Evolutionary conservation across 306 rosid species (phyloP), one percentile per base, ranked within the genome.

Genomic region (Boehmeria nivea): DNA sequence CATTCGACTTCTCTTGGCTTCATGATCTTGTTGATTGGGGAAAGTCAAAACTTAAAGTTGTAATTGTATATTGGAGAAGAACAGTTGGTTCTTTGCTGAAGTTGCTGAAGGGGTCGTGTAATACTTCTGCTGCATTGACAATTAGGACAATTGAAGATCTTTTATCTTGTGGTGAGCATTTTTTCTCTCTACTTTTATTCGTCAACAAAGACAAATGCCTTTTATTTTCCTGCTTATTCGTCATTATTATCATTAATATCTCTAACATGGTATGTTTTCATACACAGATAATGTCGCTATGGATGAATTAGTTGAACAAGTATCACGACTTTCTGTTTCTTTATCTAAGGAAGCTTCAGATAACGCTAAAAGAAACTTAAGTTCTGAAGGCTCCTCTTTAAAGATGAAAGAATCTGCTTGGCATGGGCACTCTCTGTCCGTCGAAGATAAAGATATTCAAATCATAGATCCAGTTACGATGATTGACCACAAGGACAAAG

Each of bases 11-110:
- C 61, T 55, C 66, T 24, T 87, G 95, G 98, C 80, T 91, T 74
- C 76, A 75, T 65, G 84, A 84, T 80, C 76, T 87, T 46, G 72
- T 82, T 78, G 83, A 82, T 64, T 91, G 98, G 96, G 82, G 98
- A n/a, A 91, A 76, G 78, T 91, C 98, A 67, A 72, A 83, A 46
- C 95, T 91, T 57, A 80, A 80, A 73, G 95, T 85, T 65, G 79
- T 87, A 56, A 67, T 78, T 33, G 81, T 88, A 69, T 91, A 91
- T 64, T 91, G 98, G 98, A 81, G 77, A 76, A 70, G 82, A 55
- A 64, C 94, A 59, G 65, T 84, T 50, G 57, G 75, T 59, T 61
- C 74, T 61, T 66, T 84, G 81, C 72, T 91, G 76, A 78, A 75
- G 59, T 79, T 68, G 68, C 64, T 87, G 36, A 91, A 81, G 67